These are phyloP conservation scores for Tolypocladium album DNA, from an alignment of 2,329 filamentous ascomycete species.

Conservation along the genomic window DNA sequence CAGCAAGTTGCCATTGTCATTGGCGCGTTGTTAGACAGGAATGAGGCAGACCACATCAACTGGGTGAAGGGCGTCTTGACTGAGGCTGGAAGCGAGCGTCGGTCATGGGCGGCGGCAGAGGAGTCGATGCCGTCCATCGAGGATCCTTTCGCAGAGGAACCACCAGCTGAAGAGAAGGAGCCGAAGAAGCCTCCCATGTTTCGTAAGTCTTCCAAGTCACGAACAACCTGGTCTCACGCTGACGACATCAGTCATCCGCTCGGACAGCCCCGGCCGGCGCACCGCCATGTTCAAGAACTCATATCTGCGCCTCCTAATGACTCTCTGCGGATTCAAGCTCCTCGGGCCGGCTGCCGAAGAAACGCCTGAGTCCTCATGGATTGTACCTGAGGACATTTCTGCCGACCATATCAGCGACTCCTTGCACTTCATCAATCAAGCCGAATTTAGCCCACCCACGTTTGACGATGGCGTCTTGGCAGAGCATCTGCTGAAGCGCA, in stretches of 20 bases:
- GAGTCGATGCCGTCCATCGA: conserved; percentile 39
- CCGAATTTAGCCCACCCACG: conserved; percentile 65
- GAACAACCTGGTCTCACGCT: conserved; percentile 11
- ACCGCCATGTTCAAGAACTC: conserved; percentile 81
- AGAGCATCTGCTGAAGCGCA: conserved; percentile 69
- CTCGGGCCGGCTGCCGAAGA: conserved; percentile 48
- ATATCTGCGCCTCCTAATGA: conserved; percentile 76
- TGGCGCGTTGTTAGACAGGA: conserved; percentile 68
- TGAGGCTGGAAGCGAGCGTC: conserved; percentile 60
- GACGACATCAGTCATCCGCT: conserved; percentile 40
- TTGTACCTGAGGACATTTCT: conserved; percentile 56
- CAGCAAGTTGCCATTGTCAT: conserved; percentile 73
- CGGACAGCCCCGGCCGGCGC: conserved; percentile 55
- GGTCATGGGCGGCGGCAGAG: conserved; percentile 66
- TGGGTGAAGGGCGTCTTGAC: conserved; percentile 71
- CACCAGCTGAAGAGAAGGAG: conserved; percentile 13
- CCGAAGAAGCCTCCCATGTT: conserved; percentile 20
- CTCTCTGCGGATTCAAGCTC: conserved; percentile 58
- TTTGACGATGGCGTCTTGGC: conserved; percentile 69
- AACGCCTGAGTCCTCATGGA: conserved; percentile 66
- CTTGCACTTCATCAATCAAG: conserved; percentile 63
- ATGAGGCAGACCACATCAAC: conserved; percentile 60
- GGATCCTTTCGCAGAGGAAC: conserved; percentile 21
- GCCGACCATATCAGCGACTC: conserved; percentile 57
- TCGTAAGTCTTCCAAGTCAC: conserved; percentile 14